A percentile compares a stretch with the other conserved stretches of the same genome.
Evolutionary conservation across 2,329 filamentous ascomycete genomes (phyloP).

Genomic region (Diaporthe sp.): DNA sequence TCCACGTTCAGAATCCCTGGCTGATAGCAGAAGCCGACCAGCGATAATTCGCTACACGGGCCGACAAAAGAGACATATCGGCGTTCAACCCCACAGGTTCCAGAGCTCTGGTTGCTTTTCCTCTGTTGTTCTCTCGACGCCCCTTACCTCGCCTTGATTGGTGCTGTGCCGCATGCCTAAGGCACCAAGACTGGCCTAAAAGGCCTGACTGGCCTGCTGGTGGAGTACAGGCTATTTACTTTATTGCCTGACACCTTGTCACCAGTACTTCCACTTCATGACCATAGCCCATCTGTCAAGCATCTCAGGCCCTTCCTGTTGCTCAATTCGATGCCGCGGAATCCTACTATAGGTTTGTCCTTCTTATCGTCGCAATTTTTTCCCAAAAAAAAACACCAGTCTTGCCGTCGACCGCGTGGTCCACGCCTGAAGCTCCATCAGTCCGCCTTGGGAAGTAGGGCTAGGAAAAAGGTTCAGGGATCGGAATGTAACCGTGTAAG

Average conservation of each 20-base stretch:
- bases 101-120: conserved; percentile 7
- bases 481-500: conserved; percentile 23
- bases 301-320: not conserved
- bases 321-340: not conserved
- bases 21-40: not conserved
- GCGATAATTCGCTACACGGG: not conserved
- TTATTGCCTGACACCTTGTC: not conserved
- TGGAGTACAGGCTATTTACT: not conserved
- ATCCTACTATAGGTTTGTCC: not conserved
- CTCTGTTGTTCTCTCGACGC: not conserved
- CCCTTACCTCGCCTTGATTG: conserved; percentile 10
- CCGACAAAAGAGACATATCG: conserved; percentile 2
- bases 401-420: not conserved
- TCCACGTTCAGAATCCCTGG: not conserved
- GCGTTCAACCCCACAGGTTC: not conserved
- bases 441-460: conserved; percentile 16
- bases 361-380: not conserved
- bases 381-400: not conserved
- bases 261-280: not conserved
- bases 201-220: not conserved
- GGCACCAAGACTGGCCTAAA: not conserved
- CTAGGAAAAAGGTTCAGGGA: conserved; percentile 24
- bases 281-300: not conserved
- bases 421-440: conserved; percentile 1
- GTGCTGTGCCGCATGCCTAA: not conserved